A percentile compares a stretch with the other conserved stretches of the same genome.
These are phyloP conservation scores for Hygrocybe punicea DNA, from an alignment of 768 basidiomycete genomes.

Conservation along the genomic window DNA sequence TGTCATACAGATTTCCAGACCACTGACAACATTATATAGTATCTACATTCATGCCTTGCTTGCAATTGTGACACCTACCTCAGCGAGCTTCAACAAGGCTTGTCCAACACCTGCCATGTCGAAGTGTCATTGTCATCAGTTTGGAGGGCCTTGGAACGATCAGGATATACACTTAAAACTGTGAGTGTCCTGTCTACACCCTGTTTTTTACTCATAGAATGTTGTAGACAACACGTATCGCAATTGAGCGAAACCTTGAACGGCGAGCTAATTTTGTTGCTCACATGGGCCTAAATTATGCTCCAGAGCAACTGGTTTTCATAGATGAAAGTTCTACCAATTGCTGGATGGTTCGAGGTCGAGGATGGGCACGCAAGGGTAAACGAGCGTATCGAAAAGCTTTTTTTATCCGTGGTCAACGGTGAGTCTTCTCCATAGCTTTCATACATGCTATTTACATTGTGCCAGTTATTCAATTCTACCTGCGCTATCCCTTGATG, in stretches of 20 bases:
- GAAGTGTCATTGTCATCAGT: constrained; percentile 11
- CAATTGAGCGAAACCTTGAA: constrained; percentile 19
- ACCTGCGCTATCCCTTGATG: constrained; percentile 34
- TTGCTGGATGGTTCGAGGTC: constrained; percentile 16
- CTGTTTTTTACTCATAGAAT: too few species aligned
- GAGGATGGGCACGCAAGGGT: constrained; percentile 26
- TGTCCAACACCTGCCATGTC: constrained; percentile 5
- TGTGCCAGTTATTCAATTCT: constrained; percentile 33
- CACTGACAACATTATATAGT: neutral
- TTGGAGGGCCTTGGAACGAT: constrained; percentile 15
- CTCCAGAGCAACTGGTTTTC: constrained; percentile 22
- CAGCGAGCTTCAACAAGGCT: constrained; percentile 9
- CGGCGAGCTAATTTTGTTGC: constrained; percentile 12
- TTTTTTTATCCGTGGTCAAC: constrained; percentile 27
- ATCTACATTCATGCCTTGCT: neutral
- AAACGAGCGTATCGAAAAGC: constrained; percentile 19
- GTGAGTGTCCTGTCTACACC: constrained; percentile 1
- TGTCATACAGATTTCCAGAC: neutral
- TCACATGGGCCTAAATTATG: constrained; percentile 15
- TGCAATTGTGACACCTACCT: neutral
- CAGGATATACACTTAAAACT: constrained; percentile 19
- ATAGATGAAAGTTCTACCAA: constrained; percentile 33
- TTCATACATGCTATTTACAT: constrained; percentile 3
- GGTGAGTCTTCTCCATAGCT: constrained; percentile 17
- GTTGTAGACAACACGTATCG: constrained; percentile 10